Percentiles rank a stretch among this genome's conserved stretches.
phyloP scores from a whole-genome alignment of 331 rosid species.

The Cydonia oblonga region DNA sequence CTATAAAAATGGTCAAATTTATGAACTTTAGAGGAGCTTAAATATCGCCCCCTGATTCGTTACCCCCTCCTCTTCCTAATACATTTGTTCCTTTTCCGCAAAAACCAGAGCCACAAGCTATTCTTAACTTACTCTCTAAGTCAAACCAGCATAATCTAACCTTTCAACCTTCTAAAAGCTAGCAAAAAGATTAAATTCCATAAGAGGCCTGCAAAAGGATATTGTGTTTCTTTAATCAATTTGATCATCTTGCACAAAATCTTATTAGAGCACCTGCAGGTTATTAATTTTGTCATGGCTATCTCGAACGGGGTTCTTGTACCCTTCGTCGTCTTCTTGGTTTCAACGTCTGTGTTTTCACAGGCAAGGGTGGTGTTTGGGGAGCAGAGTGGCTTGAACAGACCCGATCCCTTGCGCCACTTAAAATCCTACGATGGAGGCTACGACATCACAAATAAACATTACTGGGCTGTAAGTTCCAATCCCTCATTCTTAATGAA shows the following conservation, averaged over 20 bases:
- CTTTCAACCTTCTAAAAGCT: neutral
- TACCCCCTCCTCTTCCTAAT: conserved; percentile 33
- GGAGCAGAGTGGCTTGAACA: conserved; percentile 23
- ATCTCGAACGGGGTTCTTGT: conserved; percentile 20
- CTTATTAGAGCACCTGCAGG: neutral
- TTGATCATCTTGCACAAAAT: neutral
- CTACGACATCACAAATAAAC: conserved; percentile 41
- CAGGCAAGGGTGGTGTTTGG: conserved; percentile 24
- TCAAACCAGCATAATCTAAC: conserved; percentile 14
- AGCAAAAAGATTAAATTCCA: neutral
- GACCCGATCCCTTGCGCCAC: conserved; percentile 55
- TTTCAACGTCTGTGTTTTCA: conserved; percentile 22
- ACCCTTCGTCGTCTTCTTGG: conserved; percentile 25
- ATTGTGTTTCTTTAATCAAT: neutral
- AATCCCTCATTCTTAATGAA: neutral
- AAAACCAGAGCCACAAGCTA: conserved; percentile 61
- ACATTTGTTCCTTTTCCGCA: conserved; percentile 9
- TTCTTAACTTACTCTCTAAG: conserved; percentile 50
- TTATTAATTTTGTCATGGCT: conserved; percentile 27
- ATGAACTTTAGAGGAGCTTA: conserved; percentile 21
- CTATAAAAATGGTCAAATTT: conserved; percentile 24
- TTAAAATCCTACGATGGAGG: conserved; percentile 50
- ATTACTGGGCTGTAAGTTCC: conserved; percentile 58
- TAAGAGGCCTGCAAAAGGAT: neutral
- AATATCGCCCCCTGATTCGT: conserved; percentile 57